Conservation (phyloP, 805 yeast species). For the Candida germanica region DNA sequence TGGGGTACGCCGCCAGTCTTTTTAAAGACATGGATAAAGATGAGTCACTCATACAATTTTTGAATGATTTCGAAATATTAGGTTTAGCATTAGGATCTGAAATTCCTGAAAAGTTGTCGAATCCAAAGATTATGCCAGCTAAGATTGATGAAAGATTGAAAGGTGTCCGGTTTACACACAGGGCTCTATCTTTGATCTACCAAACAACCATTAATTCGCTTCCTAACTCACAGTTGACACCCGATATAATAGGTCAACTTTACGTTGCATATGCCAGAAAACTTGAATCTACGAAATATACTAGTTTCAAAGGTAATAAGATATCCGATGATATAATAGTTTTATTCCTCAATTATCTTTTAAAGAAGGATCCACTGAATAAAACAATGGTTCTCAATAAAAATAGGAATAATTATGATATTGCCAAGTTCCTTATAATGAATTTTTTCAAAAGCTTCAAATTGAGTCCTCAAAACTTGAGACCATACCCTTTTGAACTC, state of each 20-base stretch:
- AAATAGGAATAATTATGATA: conserved; percentile 15
- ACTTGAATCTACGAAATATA: background rate
- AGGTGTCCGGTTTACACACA: conserved; percentile 7
- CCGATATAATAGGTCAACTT: conserved; percentile 13
- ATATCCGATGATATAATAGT: conserved; percentile 10
- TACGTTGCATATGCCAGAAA: conserved; percentile 17
- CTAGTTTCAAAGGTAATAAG: background rate
- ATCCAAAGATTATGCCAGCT: background rate
- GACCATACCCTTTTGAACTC: conserved; percentile 26
- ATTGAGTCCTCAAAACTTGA: conserved; percentile 10
- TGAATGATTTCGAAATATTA: conserved; percentile 27
- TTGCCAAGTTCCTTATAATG: conserved; percentile 25
- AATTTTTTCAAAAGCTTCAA: conserved; percentile 20
- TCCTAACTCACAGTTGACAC: conserved; percentile 15
- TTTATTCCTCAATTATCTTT: conserved; percentile 23
- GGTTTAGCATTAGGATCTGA: conserved; percentile 23
- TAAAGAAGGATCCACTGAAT: conserved; percentile 19
- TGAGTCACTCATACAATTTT: conserved; percentile 15
- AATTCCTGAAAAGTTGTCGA: conserved; percentile 12
- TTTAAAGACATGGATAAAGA: conserved; percentile 13
- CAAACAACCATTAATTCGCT: conserved; percentile 17
- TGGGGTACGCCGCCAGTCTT: conserved; percentile 35
- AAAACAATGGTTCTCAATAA: conserved; percentile 16
- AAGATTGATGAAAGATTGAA: conserved; percentile 17
- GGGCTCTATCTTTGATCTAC: conserved; percentile 19